Percentiles rank a stretch among this genome's conserved stretches.
phyloP scores from a whole-genome alignment of 75 land plant species.

The Azolla pinnata region DNA sequence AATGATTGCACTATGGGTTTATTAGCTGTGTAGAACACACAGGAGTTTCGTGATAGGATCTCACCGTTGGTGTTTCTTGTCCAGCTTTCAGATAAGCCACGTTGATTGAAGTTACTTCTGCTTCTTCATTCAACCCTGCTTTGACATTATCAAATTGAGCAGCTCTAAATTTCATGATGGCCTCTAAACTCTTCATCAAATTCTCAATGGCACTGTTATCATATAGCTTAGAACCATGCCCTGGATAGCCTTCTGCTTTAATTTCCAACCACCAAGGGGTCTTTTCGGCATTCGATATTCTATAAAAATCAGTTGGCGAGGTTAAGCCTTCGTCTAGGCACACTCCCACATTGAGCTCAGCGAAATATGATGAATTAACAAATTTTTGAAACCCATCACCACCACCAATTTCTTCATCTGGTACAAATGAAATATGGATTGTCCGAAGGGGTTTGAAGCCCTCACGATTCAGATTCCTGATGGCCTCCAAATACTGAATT shows the following conservation, averaged over 20 bases:
- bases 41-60: no score
- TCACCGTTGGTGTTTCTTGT: no score
- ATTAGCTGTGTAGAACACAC: no score
- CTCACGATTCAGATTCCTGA: slow-evolving; percentile 39
- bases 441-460: slow-evolving; percentile 59
- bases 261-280: slow-evolving; percentile 64
- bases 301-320: slow-evolving; percentile 45
- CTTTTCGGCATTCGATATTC: slow-evolving; percentile 73
- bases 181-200: slow-evolving; percentile 64
- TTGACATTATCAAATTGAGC: slow-evolving; percentile 70
- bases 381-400: slow-evolving; percentile 52
- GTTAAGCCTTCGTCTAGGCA: slow-evolving; percentile 86
- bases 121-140: slow-evolving; percentile 44
- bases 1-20: no score
- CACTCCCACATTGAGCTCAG: slow-evolving; percentile 62
- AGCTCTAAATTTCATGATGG: slow-evolving; percentile 46
- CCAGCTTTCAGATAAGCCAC: slow-evolving; percentile 79
- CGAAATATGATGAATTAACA: slow-evolving; percentile 44
- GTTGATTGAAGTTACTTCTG: slow-evolving; percentile 76
- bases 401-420: slow-evolving; percentile 94
- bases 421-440: slow-evolving; percentile 71
- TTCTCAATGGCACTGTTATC: slow-evolving; percentile 80
- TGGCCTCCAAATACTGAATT: slow-evolving; percentile 87
- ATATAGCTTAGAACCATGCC: slow-evolving; percentile 80
- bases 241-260: slow-evolving; percentile 74